Evolutionary conservation across 805 yeast species (phyloP).

Genomic region (Metahyphopichia silvanorum): DNA sequence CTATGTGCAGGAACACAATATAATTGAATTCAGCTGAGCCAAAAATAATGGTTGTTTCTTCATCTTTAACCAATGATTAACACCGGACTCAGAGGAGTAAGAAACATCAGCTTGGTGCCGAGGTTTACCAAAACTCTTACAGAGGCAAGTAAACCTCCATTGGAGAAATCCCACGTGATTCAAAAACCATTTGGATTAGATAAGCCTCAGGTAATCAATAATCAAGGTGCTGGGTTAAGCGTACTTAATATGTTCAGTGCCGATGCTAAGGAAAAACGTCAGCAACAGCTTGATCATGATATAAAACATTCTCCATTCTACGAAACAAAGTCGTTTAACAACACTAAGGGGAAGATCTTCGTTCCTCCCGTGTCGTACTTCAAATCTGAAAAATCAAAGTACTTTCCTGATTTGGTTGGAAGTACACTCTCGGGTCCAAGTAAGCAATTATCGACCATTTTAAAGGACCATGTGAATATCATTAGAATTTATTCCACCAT

Average conservation of each 20-base stretch:
- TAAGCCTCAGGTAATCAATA: conserved; percentile 23
- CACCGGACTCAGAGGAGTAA: background rate
- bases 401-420: conserved; percentile 77
- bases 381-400: conserved; percentile 65
- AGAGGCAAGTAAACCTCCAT: conserved; percentile 38
- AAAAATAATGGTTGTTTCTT: no score
- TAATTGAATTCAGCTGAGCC: no score
- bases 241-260: conserved; percentile 24
- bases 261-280: conserved; percentile 36
- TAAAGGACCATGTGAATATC: conserved; percentile 55
- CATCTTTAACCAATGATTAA: no score
- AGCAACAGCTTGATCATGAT: conserved; percentile 38
- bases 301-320: conserved; percentile 42
- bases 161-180: conserved; percentile 26
- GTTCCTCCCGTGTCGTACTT: conserved; percentile 79
- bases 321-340: conserved; percentile 48
- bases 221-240: conserved; percentile 9
- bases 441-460: conserved; percentile 31
- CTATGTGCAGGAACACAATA: no score
- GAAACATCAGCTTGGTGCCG: conserved; percentile 17
- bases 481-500: conserved; percentile 64
- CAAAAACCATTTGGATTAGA: conserved; percentile 39
- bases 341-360: conserved; percentile 83
- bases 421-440: conserved; percentile 42
- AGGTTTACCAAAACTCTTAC: conserved; percentile 33